Base-by-base conservation (phyloP, 2,329 filamentous ascomycete genomes). In the Aspergillus sp. region DNA sequence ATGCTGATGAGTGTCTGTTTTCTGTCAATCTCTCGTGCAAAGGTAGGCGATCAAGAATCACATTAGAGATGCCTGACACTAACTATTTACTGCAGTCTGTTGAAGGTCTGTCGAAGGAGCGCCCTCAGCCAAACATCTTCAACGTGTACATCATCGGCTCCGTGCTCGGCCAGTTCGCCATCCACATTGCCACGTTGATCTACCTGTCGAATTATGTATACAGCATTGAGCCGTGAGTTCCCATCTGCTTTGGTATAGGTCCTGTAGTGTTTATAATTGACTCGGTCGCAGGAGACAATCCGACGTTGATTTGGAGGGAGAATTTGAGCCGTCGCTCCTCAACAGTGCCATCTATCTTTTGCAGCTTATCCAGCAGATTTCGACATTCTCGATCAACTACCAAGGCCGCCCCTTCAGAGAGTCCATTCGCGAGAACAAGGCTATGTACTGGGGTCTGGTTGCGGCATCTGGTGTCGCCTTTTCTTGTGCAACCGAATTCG, bases 1-100 rank as follows among this genome's bases (percentile, higher is more conserved):
- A 98, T 99, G 91, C 89, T 99, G 76, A 98, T 99, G 95, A 97
- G 93, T 70, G 95, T 99, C 54, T 99, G 95, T 81, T 99, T 99
- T 85, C 81, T 99, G 71, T 97, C 93, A 63, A 97, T 99, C 72
- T 98, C 95, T n/a, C 90, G 95, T 62, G 95, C 95, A 41, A 95
- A 92, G 82, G 85, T 86, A 79, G 65, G 78, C 6, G 8, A 23
- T 39, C 6, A 23, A n/a, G 25, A 28, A 4, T 48, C 8, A 65
- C 13, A n/a, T 45, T 12, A 12, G 17, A 8, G 21, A 38, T 36
- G 13, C 10, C 19, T 25, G 7, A 45, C 65, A 39, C 62, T 68
- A 60, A 70, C 53, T 13, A 48, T 21, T 13, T 23, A 28, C 47
- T 48, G 3, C 62, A 87, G 82, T 91, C 95, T 30, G 95, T 99